Conservation (phyloP, 108 stramenopile species). For the Poteriospumella lacustris region DNA sequence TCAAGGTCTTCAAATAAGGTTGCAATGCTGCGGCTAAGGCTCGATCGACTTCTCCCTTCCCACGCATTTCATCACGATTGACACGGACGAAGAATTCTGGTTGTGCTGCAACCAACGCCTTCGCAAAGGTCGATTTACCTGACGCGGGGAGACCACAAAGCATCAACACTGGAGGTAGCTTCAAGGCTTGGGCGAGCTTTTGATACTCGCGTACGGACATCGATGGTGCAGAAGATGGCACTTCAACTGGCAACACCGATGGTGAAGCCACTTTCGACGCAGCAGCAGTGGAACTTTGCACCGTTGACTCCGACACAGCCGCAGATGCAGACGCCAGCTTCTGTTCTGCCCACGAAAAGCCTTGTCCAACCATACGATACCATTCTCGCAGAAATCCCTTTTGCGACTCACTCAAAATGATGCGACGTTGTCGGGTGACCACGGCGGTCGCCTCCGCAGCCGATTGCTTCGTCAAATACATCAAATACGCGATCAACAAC, state of each 20-base stretch:
- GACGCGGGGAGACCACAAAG: not conserved
- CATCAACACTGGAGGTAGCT: constrained; percentile 12
- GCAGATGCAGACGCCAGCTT: too few relatives aligned
- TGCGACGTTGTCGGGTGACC: not conserved
- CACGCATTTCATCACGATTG: not conserved
- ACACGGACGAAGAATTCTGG: not conserved
- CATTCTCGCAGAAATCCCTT: not conserved
- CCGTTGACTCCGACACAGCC: not conserved
- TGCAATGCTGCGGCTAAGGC: not conserved
- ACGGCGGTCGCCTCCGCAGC: not conserved
- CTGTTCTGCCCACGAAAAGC: too few relatives aligned
- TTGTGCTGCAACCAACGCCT: not conserved
- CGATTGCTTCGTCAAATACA: not conserved
- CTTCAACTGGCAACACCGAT: too few relatives aligned
- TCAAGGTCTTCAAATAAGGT: not conserved
- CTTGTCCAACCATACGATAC: too few relatives aligned
- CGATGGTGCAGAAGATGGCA: too few relatives aligned
- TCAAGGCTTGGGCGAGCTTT: not conserved
- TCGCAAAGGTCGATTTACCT: constrained; percentile 17
- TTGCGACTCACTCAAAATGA: not conserved
- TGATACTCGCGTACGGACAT: too few relatives aligned
- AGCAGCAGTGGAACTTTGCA: not conserved
- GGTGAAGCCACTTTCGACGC: too few relatives aligned
- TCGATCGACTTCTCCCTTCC: not conserved
- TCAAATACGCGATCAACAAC: not conserved